These are phyloP conservation scores for Epichloe coenophiala DNA, from an alignment of 2,329 filamentous ascomycete genomes.

Conservation along the genomic window DNA sequence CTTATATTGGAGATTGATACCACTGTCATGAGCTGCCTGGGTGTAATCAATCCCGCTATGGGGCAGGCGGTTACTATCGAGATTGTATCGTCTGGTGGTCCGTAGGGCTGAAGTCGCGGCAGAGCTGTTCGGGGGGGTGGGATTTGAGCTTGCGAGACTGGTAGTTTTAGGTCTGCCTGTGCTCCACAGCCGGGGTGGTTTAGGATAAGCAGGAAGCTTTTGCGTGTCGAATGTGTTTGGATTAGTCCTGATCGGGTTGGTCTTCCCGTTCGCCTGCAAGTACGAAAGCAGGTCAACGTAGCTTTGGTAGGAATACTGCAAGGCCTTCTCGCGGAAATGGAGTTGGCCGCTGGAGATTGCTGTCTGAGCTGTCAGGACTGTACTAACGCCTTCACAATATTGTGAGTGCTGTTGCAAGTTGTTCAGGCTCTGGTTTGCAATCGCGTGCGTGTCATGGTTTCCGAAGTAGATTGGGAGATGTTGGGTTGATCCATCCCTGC, in stretches of 20 bases:
- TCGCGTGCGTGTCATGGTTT: background rate
- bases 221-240: conserved; percentile 25
- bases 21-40: background rate
- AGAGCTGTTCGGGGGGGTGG: background rate
- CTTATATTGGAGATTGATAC: background rate
- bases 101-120: background rate
- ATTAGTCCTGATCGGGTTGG: conserved; percentile 24
- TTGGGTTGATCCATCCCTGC: background rate
- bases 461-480: background rate
- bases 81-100: background rate
- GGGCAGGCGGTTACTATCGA: conserved; percentile 1
- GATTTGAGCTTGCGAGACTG: background rate
- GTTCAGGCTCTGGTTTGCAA: background rate
- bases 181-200: conserved; percentile 25
- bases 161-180: background rate
- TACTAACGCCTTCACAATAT: background rate
- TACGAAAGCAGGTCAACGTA: conserved; percentile 59
- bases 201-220: conserved; percentile 42
- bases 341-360: background rate
- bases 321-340: conserved; percentile 51
- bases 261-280: conserved; percentile 46
- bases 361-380: background rate
- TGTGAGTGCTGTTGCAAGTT: background rate
- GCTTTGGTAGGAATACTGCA: conserved; percentile 56
- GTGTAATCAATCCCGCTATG: background rate